A percentile compares a stretch with the other conserved stretches of the same genome.
phyloP scores from a whole-genome alignment of 805 yeast genomes.

The Sugiyamaella smithiae region DNA sequence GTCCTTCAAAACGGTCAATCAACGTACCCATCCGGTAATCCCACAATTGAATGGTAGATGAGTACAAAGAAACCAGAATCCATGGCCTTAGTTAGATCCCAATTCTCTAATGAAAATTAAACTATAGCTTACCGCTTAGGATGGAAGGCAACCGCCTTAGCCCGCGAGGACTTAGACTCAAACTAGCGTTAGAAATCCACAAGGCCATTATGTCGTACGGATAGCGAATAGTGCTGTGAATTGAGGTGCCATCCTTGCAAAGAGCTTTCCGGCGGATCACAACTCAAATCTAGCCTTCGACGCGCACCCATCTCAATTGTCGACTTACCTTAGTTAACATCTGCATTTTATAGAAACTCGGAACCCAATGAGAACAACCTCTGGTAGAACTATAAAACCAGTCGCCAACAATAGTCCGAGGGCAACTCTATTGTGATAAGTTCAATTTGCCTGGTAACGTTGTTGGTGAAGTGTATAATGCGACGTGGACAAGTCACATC shows the following conservation, averaged over 20 bases:
- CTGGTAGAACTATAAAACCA: not conserved
- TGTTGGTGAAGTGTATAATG: not conserved
- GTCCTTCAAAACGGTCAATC: constrained; percentile 95
- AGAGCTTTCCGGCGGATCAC: no score
- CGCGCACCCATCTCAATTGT: not conserved
- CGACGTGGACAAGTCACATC: constrained; percentile 14
- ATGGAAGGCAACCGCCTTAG: constrained; percentile 96
- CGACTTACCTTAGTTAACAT: constrained; percentile 67
- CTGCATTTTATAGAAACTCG: constrained; percentile 56
- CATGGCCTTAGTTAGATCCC: constrained; percentile 61
- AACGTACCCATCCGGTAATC: constrained; percentile 99
- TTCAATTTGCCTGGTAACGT: not conserved
- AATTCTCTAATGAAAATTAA: not conserved
- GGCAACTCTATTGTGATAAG: not conserved
- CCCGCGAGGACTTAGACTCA: constrained; percentile 96
- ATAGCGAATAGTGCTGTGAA: no score
- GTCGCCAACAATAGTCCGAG: not conserved
- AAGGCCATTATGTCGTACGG: no score
- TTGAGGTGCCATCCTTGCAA: no score
- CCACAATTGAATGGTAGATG: constrained; percentile 99
- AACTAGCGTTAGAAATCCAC: constrained; percentile 52
- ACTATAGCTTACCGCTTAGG: constrained; percentile 57
- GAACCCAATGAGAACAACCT: not conserved
- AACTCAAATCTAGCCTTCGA: no score
- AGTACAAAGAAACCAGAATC: constrained; percentile 91